A percentile compares a stretch with the other conserved stretches of the same genome.
Evolutionary conservation across 2,329 filamentous ascomycete species (phyloP).

Genomic region (Stylonectria norvegica): DNA sequence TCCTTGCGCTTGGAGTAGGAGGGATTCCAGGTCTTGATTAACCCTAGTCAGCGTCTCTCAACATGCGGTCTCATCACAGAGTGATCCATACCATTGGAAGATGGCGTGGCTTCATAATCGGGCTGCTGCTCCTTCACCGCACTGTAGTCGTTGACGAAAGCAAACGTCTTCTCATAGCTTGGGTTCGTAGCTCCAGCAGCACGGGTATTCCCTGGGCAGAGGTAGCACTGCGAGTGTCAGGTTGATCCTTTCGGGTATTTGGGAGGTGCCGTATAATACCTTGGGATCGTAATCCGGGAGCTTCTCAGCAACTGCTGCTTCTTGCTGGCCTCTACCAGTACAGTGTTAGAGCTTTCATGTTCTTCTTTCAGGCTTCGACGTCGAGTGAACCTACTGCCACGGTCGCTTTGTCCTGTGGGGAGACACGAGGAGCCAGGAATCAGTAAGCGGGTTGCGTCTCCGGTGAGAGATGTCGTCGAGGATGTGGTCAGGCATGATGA

Average conservation of each 20-base stretch:
- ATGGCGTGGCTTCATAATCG: conserved; percentile 57
- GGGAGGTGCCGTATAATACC: conserved; percentile 38
- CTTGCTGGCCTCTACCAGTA: conserved; percentile 67
- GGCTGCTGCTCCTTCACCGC: conserved; percentile 92
- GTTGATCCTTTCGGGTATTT: conserved; percentile 2
- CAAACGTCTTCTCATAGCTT: conserved; percentile 79
- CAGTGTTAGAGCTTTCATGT: conserved; percentile 12
- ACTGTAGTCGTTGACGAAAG: conserved; percentile 97
- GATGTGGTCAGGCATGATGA: conserved; percentile 66
- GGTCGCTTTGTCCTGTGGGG: conserved; percentile 95
- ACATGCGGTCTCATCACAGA: not conserved
- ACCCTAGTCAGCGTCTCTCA: conserved; percentile 1
- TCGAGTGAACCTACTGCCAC: conserved; percentile 73
- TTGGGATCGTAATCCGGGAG: conserved; percentile 79
- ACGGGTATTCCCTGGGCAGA: conserved; percentile 87
- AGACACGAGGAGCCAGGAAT: conserved; percentile 89
- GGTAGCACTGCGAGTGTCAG: conserved; percentile 65
- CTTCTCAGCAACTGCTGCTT: conserved; percentile 62
- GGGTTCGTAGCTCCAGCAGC: conserved; percentile 86
- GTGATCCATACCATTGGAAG: conserved; percentile 33
- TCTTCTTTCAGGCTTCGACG: not conserved
- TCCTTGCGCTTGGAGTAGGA: conserved; percentile 76
- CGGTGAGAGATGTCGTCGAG: conserved; percentile 96
- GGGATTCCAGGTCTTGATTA: conserved; percentile 63
- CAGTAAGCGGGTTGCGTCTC: conserved; percentile 86